A percentile compares a stretch with the other conserved stretches of the same genome.
Evolutionary conservation across 179 eudicot species (phyloP).

Genomic region (Drosera spatulata): DNA sequence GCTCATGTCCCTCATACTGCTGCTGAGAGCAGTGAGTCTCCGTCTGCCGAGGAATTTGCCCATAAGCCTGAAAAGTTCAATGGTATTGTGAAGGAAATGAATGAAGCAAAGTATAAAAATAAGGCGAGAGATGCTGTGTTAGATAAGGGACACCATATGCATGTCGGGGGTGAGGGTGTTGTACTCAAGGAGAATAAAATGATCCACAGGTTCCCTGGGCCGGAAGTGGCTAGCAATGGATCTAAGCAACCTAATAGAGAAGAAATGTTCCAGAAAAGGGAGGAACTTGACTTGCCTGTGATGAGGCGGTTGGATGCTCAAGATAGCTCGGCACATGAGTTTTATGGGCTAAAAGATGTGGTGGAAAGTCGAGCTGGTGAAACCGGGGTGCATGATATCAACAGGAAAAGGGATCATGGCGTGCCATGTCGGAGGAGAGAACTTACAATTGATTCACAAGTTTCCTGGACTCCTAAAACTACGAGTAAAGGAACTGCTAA

Average conservation of each 20-base stretch:
- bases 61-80: conserved; percentile 17
- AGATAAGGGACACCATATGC: conserved; percentile 13
- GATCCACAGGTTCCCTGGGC: conserved; percentile 13
- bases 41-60: conserved; percentile 19
- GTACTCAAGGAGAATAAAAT: conserved; percentile 19
- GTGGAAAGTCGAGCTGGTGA: too few species aligned
- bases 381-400: too few species aligned
- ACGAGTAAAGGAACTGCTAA: conserved; percentile 5
- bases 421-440: conserved; percentile 12
- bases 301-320: too few species aligned
- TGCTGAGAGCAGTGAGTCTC: conserved; percentile 17
- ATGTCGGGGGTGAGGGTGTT: conserved; percentile 11
- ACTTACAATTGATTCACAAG: conserved; percentile 10
- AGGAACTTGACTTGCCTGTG: conserved; percentile 1
- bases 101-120: conserved; percentile 13
- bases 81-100: conserved; percentile 17
- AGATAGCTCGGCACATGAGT: too few species aligned
- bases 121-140: conserved; percentile 10
- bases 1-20: conserved; percentile 14
- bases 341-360: too few species aligned
- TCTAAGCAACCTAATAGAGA: conserved; percentile 17
- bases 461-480: conserved; percentile 15
- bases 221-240: conserved; percentile 18
- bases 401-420: conserved; percentile 4
- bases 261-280: conserved; percentile 20